Evolutionary conservation across 2,329 filamentous ascomycete genomes (phyloP).

Genomic region (Scedosporium aurantiacum): DNA sequence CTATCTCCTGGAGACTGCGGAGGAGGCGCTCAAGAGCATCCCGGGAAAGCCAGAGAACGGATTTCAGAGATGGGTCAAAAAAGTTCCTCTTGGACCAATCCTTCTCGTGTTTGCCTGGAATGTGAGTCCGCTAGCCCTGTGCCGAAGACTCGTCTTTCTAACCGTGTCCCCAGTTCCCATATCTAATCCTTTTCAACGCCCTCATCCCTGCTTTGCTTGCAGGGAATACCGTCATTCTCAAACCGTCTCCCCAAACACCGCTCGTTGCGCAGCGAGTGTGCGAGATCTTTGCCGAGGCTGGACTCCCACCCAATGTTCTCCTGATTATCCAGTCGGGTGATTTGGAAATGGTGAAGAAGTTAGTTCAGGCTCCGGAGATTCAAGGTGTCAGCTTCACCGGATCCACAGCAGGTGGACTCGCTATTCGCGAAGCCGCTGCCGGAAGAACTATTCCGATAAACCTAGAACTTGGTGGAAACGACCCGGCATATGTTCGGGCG

Average conservation of each 20-base stretch:
- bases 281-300: constrained; percentile 66
- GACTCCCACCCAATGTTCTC: constrained; percentile 71
- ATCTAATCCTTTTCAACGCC: constrained; percentile 86
- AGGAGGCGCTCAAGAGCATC: constrained; percentile 67
- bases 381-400: constrained; percentile 86
- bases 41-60: constrained; percentile 75
- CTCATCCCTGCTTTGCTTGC: constrained; percentile 79
- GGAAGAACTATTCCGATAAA: constrained; percentile 78
- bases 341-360: constrained; percentile 60
- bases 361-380: constrained; percentile 68
- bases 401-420: constrained; percentile 76
- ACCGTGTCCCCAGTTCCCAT: constrained; percentile 60
- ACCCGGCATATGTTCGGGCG: constrained; percentile 76
- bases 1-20: constrained; percentile 75
- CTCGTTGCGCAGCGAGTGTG: constrained; percentile 79
- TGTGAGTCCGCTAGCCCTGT: constrained; percentile 39
- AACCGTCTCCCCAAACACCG: constrained; percentile 90
- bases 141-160: too few species aligned
- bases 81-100: constrained; percentile 76
- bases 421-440: constrained; percentile 74
- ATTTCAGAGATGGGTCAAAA: constrained; percentile 83
- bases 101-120: constrained; percentile 95
- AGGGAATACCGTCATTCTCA: constrained; percentile 85
- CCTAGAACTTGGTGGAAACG: constrained; percentile 87
- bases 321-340: constrained; percentile 90